These are phyloP conservation scores for Chlorella vulgaris DNA, from an alignment of 139 green algal genomes.

Conservation along the genomic window DNA sequence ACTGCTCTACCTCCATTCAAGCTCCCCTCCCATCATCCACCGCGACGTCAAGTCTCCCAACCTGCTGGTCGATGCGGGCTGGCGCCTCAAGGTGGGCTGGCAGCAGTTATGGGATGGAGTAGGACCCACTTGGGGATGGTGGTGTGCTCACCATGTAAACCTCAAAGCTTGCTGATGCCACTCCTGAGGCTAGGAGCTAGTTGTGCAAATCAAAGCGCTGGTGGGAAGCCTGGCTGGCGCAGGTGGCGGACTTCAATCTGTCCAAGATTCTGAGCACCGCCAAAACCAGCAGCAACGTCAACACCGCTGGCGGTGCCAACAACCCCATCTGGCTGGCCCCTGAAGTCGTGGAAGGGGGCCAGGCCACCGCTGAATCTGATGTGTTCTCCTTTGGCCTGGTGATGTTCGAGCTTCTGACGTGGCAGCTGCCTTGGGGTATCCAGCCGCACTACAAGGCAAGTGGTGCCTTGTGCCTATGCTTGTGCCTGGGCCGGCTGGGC, in stretches of 20 bases:
- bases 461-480: too few species aligned
- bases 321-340: conserved; percentile 8
- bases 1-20: conserved; percentile 7
- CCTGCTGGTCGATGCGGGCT: neutral
- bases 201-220: neutral
- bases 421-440: neutral
- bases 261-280: conserved; percentile 24
- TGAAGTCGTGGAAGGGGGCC: neutral
- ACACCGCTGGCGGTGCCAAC: neutral
- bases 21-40: neutral
- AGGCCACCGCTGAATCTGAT: neutral
- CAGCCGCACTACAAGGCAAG: neutral
- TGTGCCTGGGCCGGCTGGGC: too few species aligned
- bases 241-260: conserved; percentile 11
- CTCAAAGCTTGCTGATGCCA: neutral
- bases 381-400: conserved; percentile 1
- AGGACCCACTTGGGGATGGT: too few species aligned
- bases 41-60: conserved; percentile 8
- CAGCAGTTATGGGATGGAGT: too few species aligned
- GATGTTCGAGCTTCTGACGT: conserved; percentile 11
- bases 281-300: neutral
- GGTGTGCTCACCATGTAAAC: too few species aligned
- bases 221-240: neutral
- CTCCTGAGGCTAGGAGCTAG: too few species aligned
- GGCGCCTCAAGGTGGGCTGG: neutral